Evolutionary conservation across 768 basidiomycete species (phyloP).

Genomic region (Floccularia luteovirens): DNA sequence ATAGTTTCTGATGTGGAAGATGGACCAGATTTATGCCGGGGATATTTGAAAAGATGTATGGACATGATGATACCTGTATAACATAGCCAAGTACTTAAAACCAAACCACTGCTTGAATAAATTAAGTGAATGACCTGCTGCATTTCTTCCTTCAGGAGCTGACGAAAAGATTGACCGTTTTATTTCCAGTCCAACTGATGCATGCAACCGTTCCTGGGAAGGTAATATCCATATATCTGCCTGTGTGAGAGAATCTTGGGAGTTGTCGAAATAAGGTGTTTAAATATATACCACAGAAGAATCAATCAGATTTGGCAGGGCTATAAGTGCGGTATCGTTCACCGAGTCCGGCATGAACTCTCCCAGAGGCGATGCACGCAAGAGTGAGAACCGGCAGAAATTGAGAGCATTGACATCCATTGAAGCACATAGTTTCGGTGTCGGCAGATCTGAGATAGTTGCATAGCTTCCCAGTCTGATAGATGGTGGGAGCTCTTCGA

Average conservation of each 20-base stretch:
- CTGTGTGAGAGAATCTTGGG: conserved; percentile 27
- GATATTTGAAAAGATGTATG: conserved; percentile 50
- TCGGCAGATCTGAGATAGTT: conserved; percentile 35
- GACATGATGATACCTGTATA: conserved; percentile 83
- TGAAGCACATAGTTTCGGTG: conserved; percentile 51
- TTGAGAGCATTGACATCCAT: conserved; percentile 92
- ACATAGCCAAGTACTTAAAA: conserved; percentile 1
- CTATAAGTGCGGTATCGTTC: conserved; percentile 44
- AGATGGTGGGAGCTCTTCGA: conserved; percentile 33
- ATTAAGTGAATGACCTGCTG: conserved; percentile 36
- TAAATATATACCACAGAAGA: conserved; percentile 58
- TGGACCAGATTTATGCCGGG: conserved; percentile 14
- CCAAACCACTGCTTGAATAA: too few species aligned
- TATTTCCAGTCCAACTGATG: conserved; percentile 67
- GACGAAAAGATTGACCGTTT: conserved; percentile 25
- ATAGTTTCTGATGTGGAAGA: conserved; percentile 19
- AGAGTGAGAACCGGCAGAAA: conserved; percentile 83
- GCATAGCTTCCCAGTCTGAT: conserved; percentile 51
- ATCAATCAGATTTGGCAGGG: conserved; percentile 84
- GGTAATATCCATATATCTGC: conserved; percentile 87
- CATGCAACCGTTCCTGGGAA: conserved; percentile 60
- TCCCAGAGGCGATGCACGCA: too few species aligned
- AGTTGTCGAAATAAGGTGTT: neutral
- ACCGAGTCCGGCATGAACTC: neutral
- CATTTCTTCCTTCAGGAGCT: conserved; percentile 43